Evolutionary conservation across 352 stramenopile species (phyloP).

Genomic region (Blastocystis sp.): DNA sequence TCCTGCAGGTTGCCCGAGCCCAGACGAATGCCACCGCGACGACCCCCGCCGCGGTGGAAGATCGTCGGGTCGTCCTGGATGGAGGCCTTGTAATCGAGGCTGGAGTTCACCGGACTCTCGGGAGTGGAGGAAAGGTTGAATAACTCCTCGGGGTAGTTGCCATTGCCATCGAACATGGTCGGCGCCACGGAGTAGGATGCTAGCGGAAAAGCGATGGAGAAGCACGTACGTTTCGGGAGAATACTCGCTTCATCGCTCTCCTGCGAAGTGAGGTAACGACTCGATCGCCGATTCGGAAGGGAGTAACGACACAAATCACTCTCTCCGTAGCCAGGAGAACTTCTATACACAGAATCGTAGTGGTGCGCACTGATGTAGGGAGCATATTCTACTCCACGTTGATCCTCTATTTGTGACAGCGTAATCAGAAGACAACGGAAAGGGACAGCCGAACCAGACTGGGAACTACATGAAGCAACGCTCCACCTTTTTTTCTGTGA

Average conservation of each 20-base stretch:
- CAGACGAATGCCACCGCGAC: slow-evolving; percentile 2
- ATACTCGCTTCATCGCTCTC: neutral
- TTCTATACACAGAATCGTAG: neutral
- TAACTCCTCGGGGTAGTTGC: neutral
- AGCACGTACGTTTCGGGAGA: neutral
- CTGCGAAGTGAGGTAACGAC: neutral
- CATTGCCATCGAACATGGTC: neutral
- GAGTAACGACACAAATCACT: neutral
- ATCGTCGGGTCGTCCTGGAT: neutral
- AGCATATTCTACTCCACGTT: neutral
- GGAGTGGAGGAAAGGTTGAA: neutral
- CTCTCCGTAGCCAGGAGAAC: neutral
- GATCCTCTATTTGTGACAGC: neutral
- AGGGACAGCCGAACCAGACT: neutral
- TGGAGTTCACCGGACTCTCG: slow-evolving; percentile 40
- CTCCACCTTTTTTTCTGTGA: neutral
- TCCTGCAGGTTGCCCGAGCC: neutral
- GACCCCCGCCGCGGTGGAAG: slow-evolving; percentile 11
- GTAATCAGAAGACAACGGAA: neutral
- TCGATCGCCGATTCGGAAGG: neutral
- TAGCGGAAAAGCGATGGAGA: neutral
- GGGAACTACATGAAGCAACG: neutral
- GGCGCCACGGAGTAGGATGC: neutral
- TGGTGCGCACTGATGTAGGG: slow-evolving; percentile 8
- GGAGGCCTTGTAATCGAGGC: neutral